Evolutionary conservation across 1,284 basidiomycete genomes (phyloP).

Genomic region (Melampsora larici-populina): DNA sequence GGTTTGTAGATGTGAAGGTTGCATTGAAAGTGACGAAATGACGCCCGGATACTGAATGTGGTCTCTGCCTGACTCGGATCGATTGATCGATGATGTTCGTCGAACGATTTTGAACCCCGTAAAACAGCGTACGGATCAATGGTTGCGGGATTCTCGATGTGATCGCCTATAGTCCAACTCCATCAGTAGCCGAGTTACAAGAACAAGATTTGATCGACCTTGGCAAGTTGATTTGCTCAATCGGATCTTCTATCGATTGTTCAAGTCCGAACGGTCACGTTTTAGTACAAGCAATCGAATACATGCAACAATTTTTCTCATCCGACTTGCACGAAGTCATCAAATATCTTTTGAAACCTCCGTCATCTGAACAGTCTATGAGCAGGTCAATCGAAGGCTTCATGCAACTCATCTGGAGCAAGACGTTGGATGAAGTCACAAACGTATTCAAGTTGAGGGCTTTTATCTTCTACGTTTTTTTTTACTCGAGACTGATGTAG

Average conservation of each 20-base stretch:
- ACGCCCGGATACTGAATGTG: not conserved
- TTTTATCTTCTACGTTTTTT: constrained; percentile 23
- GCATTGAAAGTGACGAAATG: not conserved
- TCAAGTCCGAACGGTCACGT: constrained; percentile 55
- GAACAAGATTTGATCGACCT: constrained; percentile 86
- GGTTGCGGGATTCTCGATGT: constrained; percentile 83
- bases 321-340: constrained; percentile 76
- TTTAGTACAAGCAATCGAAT: constrained; percentile 72
- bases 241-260: constrained; percentile 59
- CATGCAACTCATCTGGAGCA: constrained; percentile 71
- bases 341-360: constrained; percentile 72
- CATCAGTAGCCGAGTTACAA: constrained; percentile 62
- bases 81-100: constrained; percentile 43
- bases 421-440: constrained; percentile 75
- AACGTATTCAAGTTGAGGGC: constrained; percentile 68
- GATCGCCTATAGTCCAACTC: constrained; percentile 67
- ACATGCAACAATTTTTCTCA: constrained; percentile 71
- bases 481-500: not conserved
- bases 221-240: constrained; percentile 75
- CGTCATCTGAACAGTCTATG: constrained; percentile 55
- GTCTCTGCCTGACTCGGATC: constrained; percentile 14
- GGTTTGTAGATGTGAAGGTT: constrained; percentile 45
- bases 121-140: constrained; percentile 68
- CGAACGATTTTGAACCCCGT: not conserved
- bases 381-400: constrained; percentile 70